Percentiles rank a stretch among this genome's conserved stretches.
These are phyloP conservation scores for Nyssa sinensis DNA, from an alignment of 148 eudicot genomes.

Conservation along the genomic window DNA sequence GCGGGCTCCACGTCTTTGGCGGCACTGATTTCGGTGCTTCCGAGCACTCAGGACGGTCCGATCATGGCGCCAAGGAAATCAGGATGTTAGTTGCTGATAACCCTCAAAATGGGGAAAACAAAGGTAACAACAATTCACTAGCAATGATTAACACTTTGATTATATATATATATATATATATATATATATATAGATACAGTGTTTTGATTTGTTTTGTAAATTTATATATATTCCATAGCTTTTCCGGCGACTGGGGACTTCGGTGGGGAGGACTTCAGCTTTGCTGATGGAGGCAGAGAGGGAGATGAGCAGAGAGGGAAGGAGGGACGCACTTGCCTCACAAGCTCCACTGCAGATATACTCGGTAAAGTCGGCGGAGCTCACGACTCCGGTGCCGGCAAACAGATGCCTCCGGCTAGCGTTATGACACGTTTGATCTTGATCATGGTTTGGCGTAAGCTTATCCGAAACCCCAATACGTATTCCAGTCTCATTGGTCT, in stretches of 20 bases:
- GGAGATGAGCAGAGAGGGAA: conserved; percentile 49
- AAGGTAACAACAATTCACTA: conserved; percentile 44
- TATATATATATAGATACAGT: not conserved
- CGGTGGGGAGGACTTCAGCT: conserved; percentile 59
- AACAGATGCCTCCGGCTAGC: conserved; percentile 89
- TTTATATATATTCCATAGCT: conserved; percentile 16
- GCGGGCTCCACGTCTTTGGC: conserved; percentile 84
- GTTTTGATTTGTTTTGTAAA: not conserved
- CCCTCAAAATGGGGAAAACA: conserved; percentile 68
- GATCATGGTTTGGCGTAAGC: conserved; percentile 81
- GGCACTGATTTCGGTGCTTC: conserved; percentile 50
- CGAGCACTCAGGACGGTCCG: not conserved
- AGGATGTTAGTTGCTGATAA: conserved; percentile 83
- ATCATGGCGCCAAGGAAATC: conserved; percentile 88
- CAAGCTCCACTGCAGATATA: conserved; percentile 56
- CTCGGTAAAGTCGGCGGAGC: conserved; percentile 40
- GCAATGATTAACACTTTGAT: not conserved
- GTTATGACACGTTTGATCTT: conserved; percentile 85
- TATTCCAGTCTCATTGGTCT: conserved; percentile 78
- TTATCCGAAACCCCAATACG: conserved; percentile 82
- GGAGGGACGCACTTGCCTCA: conserved; percentile 45
- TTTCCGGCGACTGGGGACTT: conserved; percentile 46
- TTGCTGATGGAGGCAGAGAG: conserved; percentile 37
- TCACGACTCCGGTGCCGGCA: conserved; percentile 29
- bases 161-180: no score